Base-by-base conservation (phyloP, 2,329 filamentous ascomycete genomes). In the Colletotrichum lini region DNA sequence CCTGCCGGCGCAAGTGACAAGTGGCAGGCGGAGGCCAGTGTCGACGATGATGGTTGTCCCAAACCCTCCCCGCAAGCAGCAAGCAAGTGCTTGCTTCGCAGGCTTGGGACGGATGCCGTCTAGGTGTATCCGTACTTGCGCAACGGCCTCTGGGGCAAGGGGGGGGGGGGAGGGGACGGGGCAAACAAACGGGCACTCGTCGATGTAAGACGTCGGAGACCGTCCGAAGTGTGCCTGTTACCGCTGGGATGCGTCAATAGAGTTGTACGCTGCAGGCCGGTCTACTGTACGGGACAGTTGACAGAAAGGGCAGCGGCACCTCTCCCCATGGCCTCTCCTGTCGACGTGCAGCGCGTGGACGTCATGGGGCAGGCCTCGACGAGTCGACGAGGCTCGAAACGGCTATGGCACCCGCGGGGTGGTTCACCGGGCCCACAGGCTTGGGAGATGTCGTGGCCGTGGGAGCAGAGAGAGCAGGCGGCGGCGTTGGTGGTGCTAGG, bases 11-110 rank as follows among this genome's bases (percentile, higher is more conserved):
- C 49, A 38, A 23, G 53, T 69, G 67, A 60, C 61, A 59, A 66
- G 61, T 70, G 67, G 61, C 67, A 66, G 47, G 21, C 30, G 23
- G 61, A 65, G 67, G 67, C 59, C 26, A 65, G 67, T 65, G 52
- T 52, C 12, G 44, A 40, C 38, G 35, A 49, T 40, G 44, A 66
- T 49, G 57, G 61, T 62, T 54, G 26, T 67, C 65, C 44, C 54
- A 56, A 30, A 6, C 30, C 30, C 26, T 53, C 68, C 67, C 68
- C 68, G 58, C 68, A 68, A 63, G 58, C 45, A 15, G 30, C 6
- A 30, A 30, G 30, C 45, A 42, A 40, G 26, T 30, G 30, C 8
- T 30, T 30, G 30, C 30, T 30, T 30, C 26, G 26, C 26, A 50
- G n/a, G 53, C 23, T 57, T 65, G 40, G 50, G 38, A 30, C 12